Evolutionary conservation across 495 filamentous ascomycete species (phyloP), one percentile per base, ranked within the genome.

Genomic region (Aspergillus biplanus): DNA sequence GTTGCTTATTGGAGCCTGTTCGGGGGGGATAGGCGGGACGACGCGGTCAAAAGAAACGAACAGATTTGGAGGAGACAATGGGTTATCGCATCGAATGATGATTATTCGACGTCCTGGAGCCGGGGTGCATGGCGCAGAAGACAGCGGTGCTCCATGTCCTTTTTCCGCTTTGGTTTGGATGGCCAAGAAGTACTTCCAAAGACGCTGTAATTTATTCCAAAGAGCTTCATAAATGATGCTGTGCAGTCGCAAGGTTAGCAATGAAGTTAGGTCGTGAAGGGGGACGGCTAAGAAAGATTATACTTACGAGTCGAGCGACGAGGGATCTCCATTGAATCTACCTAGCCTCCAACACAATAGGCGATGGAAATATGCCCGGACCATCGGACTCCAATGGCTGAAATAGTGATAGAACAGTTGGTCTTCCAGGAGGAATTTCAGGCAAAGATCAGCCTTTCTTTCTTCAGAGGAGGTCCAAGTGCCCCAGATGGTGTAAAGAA

Each of bases 381-480:
- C 93, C 95, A 99, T 97, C 2, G 95, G 95, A 75, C 94, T 97
- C 95, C 95, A 99, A 71, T 97, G 92, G 70, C 89, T 93, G 78
- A 99, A 99, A 65, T 92, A 87, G 60, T 85, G 87, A 53, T 91
- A 87, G 73, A 97, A 98, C 15, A 88, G 80, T 44, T 89, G 83
- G 63, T 90, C 87, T 31, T 87, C 82, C n/a, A 99, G 70, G 34
- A 99, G 78, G 82, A 96, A 96, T 16, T 88, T 88, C 3, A 91
- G 66, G 69, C 92, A 97, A 27, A 97, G 71, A 8, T 80, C 75
- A 32, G 86, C 82, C 72, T 95, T 96, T 54, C 91, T 84, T 39
- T 79, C 75, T 15, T 89, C 85, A 47, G 92, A 86, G 16, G 76
- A 80, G 4, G 83, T 80, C 69, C 97, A 85, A 6, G 85, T 85